Conservation (phyloP, 306 rosid species). For the Albizia julibrissin region DNA sequence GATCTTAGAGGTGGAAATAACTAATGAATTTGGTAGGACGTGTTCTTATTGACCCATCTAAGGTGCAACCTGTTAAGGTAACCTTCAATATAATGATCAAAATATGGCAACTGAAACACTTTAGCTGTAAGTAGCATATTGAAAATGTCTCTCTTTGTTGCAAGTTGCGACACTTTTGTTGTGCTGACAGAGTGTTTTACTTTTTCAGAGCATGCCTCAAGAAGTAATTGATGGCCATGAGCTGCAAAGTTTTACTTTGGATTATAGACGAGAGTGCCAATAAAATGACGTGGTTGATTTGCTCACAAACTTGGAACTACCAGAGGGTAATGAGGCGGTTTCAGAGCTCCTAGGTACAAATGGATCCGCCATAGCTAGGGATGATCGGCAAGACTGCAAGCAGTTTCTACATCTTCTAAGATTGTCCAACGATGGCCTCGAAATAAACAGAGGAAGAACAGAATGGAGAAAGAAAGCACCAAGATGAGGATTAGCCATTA, state of each 20-base stretch:
- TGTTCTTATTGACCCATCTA: constrained; percentile 4
- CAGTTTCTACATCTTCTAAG: constrained; percentile 83
- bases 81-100: neutral
- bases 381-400: constrained; percentile 40
- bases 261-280: constrained; percentile 96
- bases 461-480: constrained; percentile 88
- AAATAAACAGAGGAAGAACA: constrained; percentile 87
- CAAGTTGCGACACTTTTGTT: neutral
- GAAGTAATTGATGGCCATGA: constrained; percentile 81
- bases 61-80: neutral
- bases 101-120: neutral
- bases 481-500: constrained; percentile 44
- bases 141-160: neutral
- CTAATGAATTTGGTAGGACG: neutral
- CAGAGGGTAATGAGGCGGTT: constrained; percentile 42
- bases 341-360: constrained; percentile 55
- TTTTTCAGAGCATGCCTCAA: constrained; percentile 87
- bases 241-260: constrained; percentile 84
- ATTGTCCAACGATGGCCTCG: constrained; percentile 67
- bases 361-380: constrained; percentile 48
- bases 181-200: constrained; percentile 25
- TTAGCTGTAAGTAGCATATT: neutral
- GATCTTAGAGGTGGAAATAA: neutral
- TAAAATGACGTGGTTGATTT: constrained; percentile 77
- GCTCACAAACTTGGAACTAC: constrained; percentile 63